phyloP scores from a whole-genome alignment of 352 stramenopile species.

The Pythium guiyangense region DNA sequence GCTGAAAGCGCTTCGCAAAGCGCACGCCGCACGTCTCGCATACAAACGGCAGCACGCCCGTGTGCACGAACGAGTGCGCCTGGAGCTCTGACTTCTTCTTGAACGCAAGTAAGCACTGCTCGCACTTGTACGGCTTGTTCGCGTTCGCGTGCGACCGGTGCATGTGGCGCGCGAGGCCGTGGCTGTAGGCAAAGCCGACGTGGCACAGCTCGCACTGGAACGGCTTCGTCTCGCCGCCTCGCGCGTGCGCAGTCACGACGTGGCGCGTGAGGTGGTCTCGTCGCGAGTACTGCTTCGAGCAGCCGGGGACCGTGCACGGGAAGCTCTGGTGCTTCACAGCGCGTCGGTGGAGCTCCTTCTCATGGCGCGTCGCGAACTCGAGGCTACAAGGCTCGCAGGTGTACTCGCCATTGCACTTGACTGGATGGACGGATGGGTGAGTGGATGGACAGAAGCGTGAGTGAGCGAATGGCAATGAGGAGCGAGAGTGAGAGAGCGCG shows the following conservation, averaged over 20 bases:
- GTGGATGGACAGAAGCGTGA: too few species aligned
- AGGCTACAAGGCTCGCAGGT: slow-evolving; percentile 9
- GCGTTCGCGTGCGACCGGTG: slow-evolving; percentile 46
- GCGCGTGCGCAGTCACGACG: slow-evolving; percentile 34
- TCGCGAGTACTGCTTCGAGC: slow-evolving; percentile 58
- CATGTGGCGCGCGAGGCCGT: slow-evolving; percentile 50
- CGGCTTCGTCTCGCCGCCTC: slow-evolving; percentile 25
- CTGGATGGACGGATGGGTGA: not conserved
- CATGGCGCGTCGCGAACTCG: slow-evolving; percentile 22
- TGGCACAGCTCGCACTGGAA: slow-evolving; percentile 56
- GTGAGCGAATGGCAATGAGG: not conserved
- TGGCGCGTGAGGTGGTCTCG: slow-evolving; percentile 60
- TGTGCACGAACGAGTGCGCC: slow-evolving; percentile 75
- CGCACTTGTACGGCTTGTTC: slow-evolving; percentile 56
- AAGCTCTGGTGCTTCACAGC: slow-evolving; percentile 23
- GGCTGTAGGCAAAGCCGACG: slow-evolving; percentile 62
- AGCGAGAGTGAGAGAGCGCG: too few species aligned
- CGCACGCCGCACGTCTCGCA: slow-evolving; percentile 51
- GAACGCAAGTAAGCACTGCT: slow-evolving; percentile 54
- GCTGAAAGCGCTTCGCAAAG: slow-evolving; percentile 61
- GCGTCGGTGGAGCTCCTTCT: slow-evolving; percentile 20
- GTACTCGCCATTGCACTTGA: not conserved
- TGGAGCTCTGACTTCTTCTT: slow-evolving; percentile 82
- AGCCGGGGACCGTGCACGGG: slow-evolving; percentile 30
- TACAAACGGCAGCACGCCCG: slow-evolving; percentile 63